Evolutionary conservation across 2,329 filamentous ascomycete species (phyloP), one percentile per base, ranked within the genome.

Genomic region (Hypocrella siamensis): DNA sequence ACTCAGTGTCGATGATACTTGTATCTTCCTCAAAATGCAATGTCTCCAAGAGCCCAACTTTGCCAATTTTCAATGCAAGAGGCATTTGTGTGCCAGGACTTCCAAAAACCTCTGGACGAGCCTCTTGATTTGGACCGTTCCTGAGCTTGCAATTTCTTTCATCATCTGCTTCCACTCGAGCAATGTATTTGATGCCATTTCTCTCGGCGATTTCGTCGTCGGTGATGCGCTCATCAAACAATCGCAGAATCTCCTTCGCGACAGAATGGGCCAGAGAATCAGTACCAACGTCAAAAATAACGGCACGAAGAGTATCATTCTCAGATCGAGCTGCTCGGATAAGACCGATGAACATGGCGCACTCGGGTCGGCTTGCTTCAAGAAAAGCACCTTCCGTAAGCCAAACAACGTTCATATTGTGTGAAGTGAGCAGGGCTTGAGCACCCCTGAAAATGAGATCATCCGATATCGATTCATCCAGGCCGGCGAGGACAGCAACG

Each of bases 321-420:
- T 24, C 21, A 4, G 8, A 9, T 9, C 21, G 21, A 8, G 21
- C 12, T 12, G 21, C 12, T 24, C 21, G 21, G 21, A 24, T 8
- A 24, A 24, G 21, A 24, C 21, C 21, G 21, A 24, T 8, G 4
- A 24, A 8, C 21, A 9, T 8, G 4, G 21, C 21, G 12, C 12
- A 12, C 21, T 24, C 21, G 8, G 21, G 12, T 9, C 12, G 9
- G 8, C 12, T 24, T 8, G 12, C 32, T 14, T 37, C 40, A 16
- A 39, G 24, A 8, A 32, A 35, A 6, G 39, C 40, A n/a, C 35
- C 35, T 24, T 38, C 33, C 10, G 36, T 36, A 10, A 30, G 11
- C 39, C 40, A 42, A 28, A 42, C 26, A 7, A 39, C 26, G 19
- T 41, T 45, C 37, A 14, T n/a, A n/a, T n/a, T n/a, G n/a, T n/a